Evolutionary conservation across 305 asterid species (phyloP).

Genomic region (Fraxinus sp.): DNA sequence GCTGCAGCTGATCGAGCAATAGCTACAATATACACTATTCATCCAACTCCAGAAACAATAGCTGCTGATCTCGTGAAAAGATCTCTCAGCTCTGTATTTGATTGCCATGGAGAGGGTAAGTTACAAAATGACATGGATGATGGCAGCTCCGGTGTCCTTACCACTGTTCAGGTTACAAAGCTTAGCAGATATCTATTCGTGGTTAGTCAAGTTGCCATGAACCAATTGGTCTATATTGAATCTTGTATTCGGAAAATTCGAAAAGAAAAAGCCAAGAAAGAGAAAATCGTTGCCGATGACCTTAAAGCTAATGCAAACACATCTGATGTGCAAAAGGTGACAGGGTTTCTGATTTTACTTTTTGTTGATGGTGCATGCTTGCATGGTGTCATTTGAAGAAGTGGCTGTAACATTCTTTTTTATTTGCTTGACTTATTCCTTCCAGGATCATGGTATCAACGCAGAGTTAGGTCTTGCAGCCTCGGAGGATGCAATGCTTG

Average conservation of each 20-base stretch:
- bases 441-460: slow-evolving; percentile 68
- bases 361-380: slow-evolving; percentile 15
- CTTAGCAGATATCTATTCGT: slow-evolving; percentile 73
- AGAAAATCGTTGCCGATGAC: slow-evolving; percentile 52
- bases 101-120: slow-evolving; percentile 42
- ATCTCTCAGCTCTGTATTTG: slow-evolving; percentile 66
- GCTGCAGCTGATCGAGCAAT: slow-evolving; percentile 88
- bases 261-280: slow-evolving; percentile 73
- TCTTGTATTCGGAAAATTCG: slow-evolving; percentile 65
- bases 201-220: slow-evolving; percentile 86
- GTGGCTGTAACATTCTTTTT: slow-evolving; percentile 20
- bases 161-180: slow-evolving; percentile 60
- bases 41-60: slow-evolving; percentile 81
- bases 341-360: slow-evolving; percentile 1
- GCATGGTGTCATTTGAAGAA: slow-evolving; percentile 17
- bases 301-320: slow-evolving; percentile 32
- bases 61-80: slow-evolving; percentile 72
- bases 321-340: slow-evolving; percentile 46
- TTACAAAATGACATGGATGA: slow-evolving; percentile 40
- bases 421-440: slow-evolving; percentile 18
- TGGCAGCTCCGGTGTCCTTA: slow-evolving; percentile 38
- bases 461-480: slow-evolving; percentile 90
- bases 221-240: slow-evolving; percentile 80
- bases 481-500: slow-evolving; percentile 90
- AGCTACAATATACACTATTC: slow-evolving; percentile 69